These are phyloP conservation scores for Diplodia seriata DNA, from an alignment of 2,329 filamentous ascomycete genomes.

Conservation along the genomic window DNA sequence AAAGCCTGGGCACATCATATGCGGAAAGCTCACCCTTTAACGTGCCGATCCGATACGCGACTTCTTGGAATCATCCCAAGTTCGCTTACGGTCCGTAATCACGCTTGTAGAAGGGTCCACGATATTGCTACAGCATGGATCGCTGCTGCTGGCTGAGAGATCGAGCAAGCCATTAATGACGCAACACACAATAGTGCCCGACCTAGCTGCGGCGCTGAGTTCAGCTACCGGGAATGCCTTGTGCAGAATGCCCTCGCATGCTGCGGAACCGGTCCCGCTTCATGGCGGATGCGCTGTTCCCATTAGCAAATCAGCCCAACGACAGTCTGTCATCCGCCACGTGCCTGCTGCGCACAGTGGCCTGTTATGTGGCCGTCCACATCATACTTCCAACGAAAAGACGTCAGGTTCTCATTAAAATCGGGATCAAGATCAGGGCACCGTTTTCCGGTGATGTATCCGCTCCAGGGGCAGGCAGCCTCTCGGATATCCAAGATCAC, in stretches of 20 bases:
- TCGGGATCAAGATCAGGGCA: neutral
- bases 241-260: neutral
- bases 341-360: neutral
- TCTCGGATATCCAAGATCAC: conserved; percentile 3
- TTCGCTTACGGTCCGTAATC: neutral
- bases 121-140: neutral
- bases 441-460: conserved; percentile 7
- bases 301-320: neutral
- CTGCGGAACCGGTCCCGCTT: neutral
- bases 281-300: neutral
- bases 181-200: conserved; percentile 5
- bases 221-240: neutral
- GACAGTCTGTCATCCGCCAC: neutral
- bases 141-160: neutral
- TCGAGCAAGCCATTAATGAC: conserved; percentile 5
- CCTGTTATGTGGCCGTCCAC: neutral
- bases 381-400: neutral
- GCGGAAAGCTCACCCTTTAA: conserved; percentile 5
- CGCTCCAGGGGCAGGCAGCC: neutral
- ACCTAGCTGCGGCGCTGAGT: neutral
- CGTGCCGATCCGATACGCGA: neutral
- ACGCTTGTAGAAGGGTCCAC: neutral
- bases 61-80: neutral
- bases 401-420: neutral
- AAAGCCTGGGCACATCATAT: conserved; percentile 1